Percentiles rank a stretch among this genome's conserved stretches.
These are phyloP conservation scores for Melastoma malabathricum DNA, from an alignment of 345 rosid species.

Conservation along the genomic window DNA sequence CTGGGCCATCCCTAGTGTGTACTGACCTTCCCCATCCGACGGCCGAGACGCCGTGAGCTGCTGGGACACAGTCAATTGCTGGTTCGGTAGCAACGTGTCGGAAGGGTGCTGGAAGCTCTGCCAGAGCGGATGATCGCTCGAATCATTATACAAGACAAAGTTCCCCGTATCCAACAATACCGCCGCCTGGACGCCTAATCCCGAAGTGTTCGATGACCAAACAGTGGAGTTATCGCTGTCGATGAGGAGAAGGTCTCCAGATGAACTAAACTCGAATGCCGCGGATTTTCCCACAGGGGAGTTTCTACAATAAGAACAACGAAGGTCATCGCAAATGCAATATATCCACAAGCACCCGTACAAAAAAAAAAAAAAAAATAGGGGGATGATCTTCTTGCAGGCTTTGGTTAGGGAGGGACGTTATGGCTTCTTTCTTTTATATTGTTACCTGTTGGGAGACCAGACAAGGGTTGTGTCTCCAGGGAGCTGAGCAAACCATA, in stretches of 20 bases:
- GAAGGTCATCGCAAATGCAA: conserved; percentile 12
- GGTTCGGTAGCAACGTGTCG: conserved; percentile 77
- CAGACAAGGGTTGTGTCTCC: conserved; percentile 68
- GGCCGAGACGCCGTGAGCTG: conserved; percentile 43
- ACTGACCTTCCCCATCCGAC: conserved; percentile 34
- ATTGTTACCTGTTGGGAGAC: conserved; percentile 79
- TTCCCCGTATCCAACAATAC: conserved; percentile 73
- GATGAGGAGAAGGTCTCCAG: conserved; percentile 61
- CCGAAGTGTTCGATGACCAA: conserved; percentile 76
- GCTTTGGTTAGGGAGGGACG: background rate
- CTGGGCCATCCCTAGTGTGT: conserved; percentile 74
- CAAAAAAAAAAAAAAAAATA: conserved; percentile 1
- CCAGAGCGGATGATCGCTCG: conserved; percentile 36
- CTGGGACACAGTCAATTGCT: conserved; percentile 54
- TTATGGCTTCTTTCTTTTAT: background rate
- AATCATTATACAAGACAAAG: conserved; percentile 36
- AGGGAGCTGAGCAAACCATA: conserved; percentile 71
- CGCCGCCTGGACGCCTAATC: conserved; percentile 33
- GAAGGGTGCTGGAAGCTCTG: conserved; percentile 75
- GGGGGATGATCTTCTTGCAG: background rate
- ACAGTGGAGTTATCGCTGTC: conserved; percentile 25
- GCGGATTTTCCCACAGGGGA: conserved; percentile 59
- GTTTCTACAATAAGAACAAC: conserved; percentile 43
- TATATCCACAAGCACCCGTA: conserved; percentile 22
- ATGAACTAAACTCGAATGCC: conserved; percentile 49